Conservation (phyloP, 169 alveolate species). For the Plasmodium knowlesi region DNA sequence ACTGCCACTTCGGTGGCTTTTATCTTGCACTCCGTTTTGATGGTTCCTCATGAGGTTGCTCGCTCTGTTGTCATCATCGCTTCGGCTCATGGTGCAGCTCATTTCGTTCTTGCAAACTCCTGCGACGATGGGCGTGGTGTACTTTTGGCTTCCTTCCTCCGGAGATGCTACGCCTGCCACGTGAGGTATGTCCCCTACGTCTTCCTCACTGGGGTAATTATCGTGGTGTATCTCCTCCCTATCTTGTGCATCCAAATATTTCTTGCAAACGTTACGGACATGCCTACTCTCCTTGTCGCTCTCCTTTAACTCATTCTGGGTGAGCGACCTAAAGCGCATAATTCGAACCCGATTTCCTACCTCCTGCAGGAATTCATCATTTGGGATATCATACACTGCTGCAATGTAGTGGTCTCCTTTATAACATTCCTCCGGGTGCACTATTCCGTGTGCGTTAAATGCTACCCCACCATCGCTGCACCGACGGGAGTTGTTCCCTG, state of each 20-base stretch:
- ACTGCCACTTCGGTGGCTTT: not conserved
- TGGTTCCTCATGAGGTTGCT: not conserved
- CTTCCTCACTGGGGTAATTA: not conserved
- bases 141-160: not conserved
- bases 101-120: not conserved
- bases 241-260: not conserved
- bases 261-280: not conserved
- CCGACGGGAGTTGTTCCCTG: not conserved
- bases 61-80: not conserved
- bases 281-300: not conserved
- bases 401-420: not conserved
- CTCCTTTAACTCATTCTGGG: not conserved
- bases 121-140: not conserved
- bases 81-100: not conserved
- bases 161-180: not conserved
- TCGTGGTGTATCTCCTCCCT: not conserved
- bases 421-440: not conserved
- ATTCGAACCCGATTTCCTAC: constrained; percentile 9
- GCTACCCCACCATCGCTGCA: not conserved
- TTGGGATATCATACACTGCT: constrained; percentile 2
- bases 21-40: not conserved
- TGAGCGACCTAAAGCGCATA: constrained; percentile 5
- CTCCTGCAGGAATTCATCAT: not conserved
- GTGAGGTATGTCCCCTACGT: not conserved
- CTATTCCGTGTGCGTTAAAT: not conserved